Percentiles rank a stretch among this genome's conserved stretches.
These are phyloP conservation scores for Phaseolus coccineus DNA, from an alignment of 331 rosid species.

Conservation along the genomic window DNA sequence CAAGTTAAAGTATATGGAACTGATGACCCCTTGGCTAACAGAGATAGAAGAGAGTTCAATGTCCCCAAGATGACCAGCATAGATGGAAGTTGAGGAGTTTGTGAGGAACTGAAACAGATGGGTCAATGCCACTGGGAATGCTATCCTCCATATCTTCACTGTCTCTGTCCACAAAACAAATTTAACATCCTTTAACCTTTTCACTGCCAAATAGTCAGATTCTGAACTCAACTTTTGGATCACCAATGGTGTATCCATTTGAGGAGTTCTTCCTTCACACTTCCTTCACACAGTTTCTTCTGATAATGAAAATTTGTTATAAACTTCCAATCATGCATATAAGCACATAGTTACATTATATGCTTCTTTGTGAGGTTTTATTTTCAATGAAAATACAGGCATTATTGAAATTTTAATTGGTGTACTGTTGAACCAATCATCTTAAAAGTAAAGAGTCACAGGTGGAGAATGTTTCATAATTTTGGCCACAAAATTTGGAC, in stretches of 20 bases:
- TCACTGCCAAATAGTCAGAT: conserved; percentile 57
- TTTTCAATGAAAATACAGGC: too few species aligned
- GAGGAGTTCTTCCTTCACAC: not conserved
- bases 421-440: too few species aligned
- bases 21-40: conserved; percentile 55
- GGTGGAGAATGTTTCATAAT: too few species aligned
- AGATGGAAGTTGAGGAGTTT: conserved; percentile 56
- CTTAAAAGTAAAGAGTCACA: too few species aligned
- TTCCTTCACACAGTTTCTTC: not conserved
- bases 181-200: conserved; percentile 48
- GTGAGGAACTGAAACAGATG: conserved; percentile 51
- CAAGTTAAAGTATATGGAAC: conserved; percentile 60
- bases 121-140: conserved; percentile 53
- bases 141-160: conserved; percentile 64
- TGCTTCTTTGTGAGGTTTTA: too few species aligned
- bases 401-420: too few species aligned
- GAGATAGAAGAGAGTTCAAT: conserved; percentile 72
- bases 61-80: conserved; percentile 76
- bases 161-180: conserved; percentile 60
- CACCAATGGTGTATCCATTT: conserved; percentile 43
- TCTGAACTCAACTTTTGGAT: not conserved
- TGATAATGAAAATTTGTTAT: not conserved
- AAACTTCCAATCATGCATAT: not conserved
- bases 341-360: not conserved
- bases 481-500: too few species aligned